These are phyloP conservation scores for Salmacisia buchloeana DNA, from an alignment of 1,284 basidiomycete species.

Conservation along the genomic window DNA sequence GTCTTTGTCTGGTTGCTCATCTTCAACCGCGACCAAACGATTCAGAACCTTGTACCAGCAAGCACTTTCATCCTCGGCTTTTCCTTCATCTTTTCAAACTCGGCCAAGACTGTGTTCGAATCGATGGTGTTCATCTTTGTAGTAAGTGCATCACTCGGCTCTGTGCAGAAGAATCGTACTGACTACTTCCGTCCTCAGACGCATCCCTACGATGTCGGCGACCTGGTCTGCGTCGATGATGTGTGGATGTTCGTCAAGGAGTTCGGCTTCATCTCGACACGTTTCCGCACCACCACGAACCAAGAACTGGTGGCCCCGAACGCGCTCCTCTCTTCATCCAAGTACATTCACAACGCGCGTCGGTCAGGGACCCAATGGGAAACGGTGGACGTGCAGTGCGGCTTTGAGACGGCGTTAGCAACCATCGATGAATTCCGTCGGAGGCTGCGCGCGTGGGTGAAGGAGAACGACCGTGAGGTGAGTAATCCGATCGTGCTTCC, in stretches of 20 bases:
- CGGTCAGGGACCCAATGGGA: conserved; percentile 62
- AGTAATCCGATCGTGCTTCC: background rate
- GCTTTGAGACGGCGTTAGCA: conserved; percentile 48
- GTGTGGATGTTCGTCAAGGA: conserved; percentile 49
- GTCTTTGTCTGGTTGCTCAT: conserved; percentile 72
- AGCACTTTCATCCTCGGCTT: conserved; percentile 63
- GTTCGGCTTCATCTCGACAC: conserved; percentile 74
- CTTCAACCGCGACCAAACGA: conserved; percentile 65
- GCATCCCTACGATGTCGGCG: conserved; percentile 49
- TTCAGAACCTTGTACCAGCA: conserved; percentile 72
- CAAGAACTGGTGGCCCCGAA: conserved; percentile 74
- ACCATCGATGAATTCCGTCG: conserved; percentile 63
- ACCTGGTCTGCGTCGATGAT: conserved; percentile 48
- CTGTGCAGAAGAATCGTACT: too few relatives aligned
- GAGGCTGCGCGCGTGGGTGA: conserved; percentile 62
- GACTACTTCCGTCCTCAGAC: too few relatives aligned
- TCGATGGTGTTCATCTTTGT: conserved; percentile 67
- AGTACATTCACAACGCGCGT: conserved; percentile 63
- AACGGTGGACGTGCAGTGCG: conserved; percentile 56
- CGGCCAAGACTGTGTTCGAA: conserved; percentile 73
- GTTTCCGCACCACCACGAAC: conserved; percentile 71
- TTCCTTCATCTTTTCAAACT: conserved; percentile 63
- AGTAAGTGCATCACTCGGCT: too few relatives aligned
- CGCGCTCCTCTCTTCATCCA: conserved; percentile 65
- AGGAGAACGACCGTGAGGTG: conserved; percentile 61